Conservation (phyloP, 192 early-diverging fungal genomes). For the Entrophospora sp. region DNA sequence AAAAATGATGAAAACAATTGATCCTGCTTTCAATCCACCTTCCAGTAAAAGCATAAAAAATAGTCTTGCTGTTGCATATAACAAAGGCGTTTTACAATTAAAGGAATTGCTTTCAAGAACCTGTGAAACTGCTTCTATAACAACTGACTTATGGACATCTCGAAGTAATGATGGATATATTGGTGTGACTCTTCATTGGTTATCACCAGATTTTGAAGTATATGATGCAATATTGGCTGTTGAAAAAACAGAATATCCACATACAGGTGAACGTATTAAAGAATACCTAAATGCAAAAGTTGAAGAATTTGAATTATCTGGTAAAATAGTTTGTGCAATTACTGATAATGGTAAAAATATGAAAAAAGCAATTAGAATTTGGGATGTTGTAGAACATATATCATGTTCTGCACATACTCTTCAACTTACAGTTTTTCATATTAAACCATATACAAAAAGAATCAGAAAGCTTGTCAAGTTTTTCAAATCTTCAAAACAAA, state of each 20-base stretch:
- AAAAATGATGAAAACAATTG: neutral
- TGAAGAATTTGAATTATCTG: neutral
- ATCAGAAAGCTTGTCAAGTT: neutral
- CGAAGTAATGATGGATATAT: neutral
- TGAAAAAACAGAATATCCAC: neutral
- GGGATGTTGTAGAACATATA: neutral
- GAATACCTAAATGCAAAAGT: neutral
- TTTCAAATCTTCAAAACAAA: neutral
- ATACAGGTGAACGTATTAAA: neutral
- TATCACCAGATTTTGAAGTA: constrained; percentile 4
- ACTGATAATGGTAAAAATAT: constrained; percentile 3
- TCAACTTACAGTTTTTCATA: neutral
- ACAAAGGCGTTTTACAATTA: neutral
- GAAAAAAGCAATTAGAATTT: constrained; percentile 1
- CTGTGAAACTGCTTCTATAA: constrained; percentile 6
- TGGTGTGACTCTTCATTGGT: constrained; percentile 8
- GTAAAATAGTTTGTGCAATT: constrained; percentile 4
- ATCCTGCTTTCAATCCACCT: neutral
- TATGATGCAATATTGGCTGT: neutral
- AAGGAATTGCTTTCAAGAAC: neutral
- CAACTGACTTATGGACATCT: neutral
- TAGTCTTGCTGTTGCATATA: neutral
- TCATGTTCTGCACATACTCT: constrained; percentile 5
- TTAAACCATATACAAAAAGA: neutral
- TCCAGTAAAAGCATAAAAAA: neutral